A percentile compares a stretch with the other conserved stretches of the same genome.
Conservation (phyloP, 495 filamentous ascomycete species). For the Trypethelium eluteriae region DNA sequence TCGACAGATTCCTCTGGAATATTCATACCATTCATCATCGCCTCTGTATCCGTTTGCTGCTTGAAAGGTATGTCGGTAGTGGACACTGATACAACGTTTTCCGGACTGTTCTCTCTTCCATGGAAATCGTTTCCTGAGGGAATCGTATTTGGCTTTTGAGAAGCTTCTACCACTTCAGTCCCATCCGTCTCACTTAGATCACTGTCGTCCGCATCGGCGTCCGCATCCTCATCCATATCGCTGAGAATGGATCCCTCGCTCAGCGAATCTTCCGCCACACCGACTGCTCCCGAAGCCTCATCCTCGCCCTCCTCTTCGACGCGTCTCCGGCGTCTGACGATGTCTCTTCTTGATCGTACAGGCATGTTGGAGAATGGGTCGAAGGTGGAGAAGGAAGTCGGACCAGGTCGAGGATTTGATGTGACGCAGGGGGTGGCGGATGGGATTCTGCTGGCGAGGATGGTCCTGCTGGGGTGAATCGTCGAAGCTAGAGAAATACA, state of each 20-base stretch:
- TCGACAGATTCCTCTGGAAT: conserved; percentile 51
- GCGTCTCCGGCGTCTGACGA: conserved; percentile 25
- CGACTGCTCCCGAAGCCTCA: conserved; percentile 23
- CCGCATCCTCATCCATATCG: conserved; percentile 26
- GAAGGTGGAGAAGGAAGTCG: not conserved
- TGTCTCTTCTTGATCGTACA: conserved; percentile 10
- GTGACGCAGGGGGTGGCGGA: conserved; percentile 1
- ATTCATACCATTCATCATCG: conserved; percentile 79
- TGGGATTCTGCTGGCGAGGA: conserved; percentile 9
- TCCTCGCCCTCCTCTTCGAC: conserved; percentile 28
- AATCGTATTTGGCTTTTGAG: conserved; percentile 21
- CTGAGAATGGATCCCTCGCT: conserved; percentile 28
- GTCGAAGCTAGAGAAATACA: not conserved
- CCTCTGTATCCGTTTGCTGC: conserved; percentile 62
- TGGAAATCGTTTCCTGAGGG: not conserved
- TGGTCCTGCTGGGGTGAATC: not conserved
- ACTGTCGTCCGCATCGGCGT: conserved; percentile 42
- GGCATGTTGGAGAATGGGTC: not conserved
- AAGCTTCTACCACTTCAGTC: conserved; percentile 40
- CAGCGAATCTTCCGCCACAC: conserved; percentile 23
- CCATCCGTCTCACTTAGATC: conserved; percentile 65
- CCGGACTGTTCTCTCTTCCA: not conserved
- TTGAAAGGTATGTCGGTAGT: conserved; percentile 29
- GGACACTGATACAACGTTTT: conserved; percentile 16
- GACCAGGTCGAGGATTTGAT: not conserved